Evolutionary conservation across 2,329 filamentous ascomycete genomes (phyloP).

Genomic region (Leptoxyphium fumago): DNA sequence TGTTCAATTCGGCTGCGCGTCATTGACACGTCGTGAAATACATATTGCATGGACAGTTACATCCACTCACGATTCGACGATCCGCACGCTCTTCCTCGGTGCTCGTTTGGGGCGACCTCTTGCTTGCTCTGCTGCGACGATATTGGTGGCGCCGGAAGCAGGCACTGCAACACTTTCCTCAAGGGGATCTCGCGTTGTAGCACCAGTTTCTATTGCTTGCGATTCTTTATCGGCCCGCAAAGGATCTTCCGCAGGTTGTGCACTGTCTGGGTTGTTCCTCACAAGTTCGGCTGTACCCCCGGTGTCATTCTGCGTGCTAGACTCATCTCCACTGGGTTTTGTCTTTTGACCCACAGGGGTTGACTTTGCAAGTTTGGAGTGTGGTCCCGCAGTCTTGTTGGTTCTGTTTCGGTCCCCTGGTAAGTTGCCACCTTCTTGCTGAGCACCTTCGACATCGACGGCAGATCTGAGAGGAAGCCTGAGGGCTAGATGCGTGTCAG

Average conservation of each 20-base stretch:
- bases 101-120: background rate
- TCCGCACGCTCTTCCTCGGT: background rate
- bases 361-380: too few relatives aligned
- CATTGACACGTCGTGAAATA: too few relatives aligned
- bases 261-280: background rate
- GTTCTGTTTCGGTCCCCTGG: too few relatives aligned
- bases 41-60: too few relatives aligned
- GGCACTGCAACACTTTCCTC: background rate
- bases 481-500: conserved; percentile 40
- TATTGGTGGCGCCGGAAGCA: background rate
- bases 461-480: conserved; percentile 31
- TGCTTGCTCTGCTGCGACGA: background rate
- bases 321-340: background rate
- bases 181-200: background rate
- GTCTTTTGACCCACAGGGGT: background rate
- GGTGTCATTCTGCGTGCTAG: background rate
- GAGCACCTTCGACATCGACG: background rate
- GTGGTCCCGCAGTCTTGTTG: too few relatives aligned
- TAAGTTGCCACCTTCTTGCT: too few relatives aligned
- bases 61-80: background rate
- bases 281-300: background rate
- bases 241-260: background rate
- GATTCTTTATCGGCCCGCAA: background rate
- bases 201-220: background rate
- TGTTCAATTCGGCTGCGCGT: too few relatives aligned